These are phyloP conservation scores for Gillenia trifoliata DNA, from an alignment of 306 rosid species.

Conservation along the genomic window DNA sequence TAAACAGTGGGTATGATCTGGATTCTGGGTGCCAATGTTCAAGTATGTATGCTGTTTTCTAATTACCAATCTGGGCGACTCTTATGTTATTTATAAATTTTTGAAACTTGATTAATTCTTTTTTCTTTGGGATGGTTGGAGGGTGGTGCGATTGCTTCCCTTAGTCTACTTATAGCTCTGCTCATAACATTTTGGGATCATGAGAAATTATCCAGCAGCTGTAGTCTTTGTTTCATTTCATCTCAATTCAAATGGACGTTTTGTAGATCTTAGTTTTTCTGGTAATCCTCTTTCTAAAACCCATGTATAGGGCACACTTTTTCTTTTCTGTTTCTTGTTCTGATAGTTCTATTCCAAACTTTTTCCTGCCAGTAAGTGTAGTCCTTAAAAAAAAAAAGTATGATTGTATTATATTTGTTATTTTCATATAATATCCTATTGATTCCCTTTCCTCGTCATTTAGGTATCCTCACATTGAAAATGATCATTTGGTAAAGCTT, in stretches of 20 bases:
- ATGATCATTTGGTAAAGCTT: constrained; percentile 90
- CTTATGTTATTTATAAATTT: neutral
- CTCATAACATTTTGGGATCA: neutral
- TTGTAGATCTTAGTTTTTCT: neutral
- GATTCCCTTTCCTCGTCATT: constrained; percentile 22
- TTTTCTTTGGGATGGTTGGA: too few relatives aligned
- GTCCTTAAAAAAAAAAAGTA: neutral
- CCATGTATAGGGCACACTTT: neutral
- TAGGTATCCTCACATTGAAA: constrained; percentile 86
- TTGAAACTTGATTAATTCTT: too few relatives aligned
- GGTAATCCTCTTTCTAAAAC: neutral
- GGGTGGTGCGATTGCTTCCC: too few relatives aligned
- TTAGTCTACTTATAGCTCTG: neutral
- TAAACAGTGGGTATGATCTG: neutral
- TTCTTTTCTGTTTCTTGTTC: neutral
- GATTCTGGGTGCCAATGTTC: neutral
- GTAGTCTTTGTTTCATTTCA: neutral
- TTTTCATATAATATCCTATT: constrained; percentile 16
- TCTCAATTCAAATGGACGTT: neutral
- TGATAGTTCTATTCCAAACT: neutral
- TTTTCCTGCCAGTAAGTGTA: neutral
- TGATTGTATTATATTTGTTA: constrained; percentile 1
- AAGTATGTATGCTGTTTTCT: neutral
- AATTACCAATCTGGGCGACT: neutral
- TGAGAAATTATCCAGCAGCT: neutral